A percentile compares a stretch with the other conserved stretches of the same genome.
phyloP scores from a whole-genome alignment of 2,329 filamentous ascomycete genomes.

The Paecilomyces formosus region DNA sequence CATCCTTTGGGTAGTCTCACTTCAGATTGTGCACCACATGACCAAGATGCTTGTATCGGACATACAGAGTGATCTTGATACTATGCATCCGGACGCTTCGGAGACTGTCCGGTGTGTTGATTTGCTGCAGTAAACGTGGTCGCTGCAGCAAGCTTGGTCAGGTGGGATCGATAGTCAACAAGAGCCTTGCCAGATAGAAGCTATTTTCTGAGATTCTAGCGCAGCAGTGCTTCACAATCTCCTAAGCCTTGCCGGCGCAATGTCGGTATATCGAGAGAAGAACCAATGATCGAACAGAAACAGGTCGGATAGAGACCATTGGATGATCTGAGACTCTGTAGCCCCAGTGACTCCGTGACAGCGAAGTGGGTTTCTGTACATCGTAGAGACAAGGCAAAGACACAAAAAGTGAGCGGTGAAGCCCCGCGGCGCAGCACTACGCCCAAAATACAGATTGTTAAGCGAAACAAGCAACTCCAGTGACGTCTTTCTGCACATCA shows the following conservation, averaged over 20 bases:
- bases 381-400: not conserved
- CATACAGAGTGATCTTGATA: constrained; percentile 17
- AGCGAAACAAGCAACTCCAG: not conserved
- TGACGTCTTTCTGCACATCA: not conserved
- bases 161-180: not conserved
- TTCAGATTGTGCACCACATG: not conserved
- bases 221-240: not conserved
- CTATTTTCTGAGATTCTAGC: not conserved
- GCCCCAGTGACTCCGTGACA: not conserved
- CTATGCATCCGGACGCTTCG: constrained; percentile 27
- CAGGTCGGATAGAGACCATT: not conserved
- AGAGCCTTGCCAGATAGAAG: constrained; percentile 16
- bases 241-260: not conserved
- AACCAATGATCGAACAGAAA: not conserved
- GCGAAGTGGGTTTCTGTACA: not conserved
- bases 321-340: not conserved
- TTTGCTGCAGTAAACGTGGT: not conserved
- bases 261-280: not conserved
- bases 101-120: constrained; percentile 8
- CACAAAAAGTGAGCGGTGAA: constrained; percentile 9
- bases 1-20: constrained; percentile 2
- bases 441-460: not conserved
- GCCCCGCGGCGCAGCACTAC: not conserved
- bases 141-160: not conserved
- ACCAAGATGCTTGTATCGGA: not conserved